Conservation (phyloP, 2,329 filamentous ascomycete genomes). For the Dothiorella sarmentorum region DNA sequence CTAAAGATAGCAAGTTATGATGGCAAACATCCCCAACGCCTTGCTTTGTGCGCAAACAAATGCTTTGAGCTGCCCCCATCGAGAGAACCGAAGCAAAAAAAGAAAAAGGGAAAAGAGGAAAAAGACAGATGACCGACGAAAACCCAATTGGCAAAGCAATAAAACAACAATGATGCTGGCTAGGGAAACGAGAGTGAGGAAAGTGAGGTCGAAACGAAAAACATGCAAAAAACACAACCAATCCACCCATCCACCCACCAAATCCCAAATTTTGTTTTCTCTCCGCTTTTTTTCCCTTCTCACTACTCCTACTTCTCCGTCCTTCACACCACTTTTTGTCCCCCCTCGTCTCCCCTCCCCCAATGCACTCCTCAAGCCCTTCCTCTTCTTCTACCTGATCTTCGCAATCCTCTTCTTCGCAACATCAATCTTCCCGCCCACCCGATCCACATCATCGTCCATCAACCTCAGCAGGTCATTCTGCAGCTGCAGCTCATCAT, state of each 20-base stretch:
- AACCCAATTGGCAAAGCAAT: too few species aligned
- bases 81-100: background rate
- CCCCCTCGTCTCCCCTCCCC: background rate
- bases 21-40: too few species aligned
- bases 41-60: too few species aligned
- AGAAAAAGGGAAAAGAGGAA: background rate
- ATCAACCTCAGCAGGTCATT: conserved; percentile 66
- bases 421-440: conserved; percentile 66
- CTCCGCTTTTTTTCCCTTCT: background rate
- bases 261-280: background rate
- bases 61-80: too few species aligned
- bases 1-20: too few species aligned
- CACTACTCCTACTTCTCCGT: background rate
- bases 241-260: background rate
- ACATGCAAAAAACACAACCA: background rate
- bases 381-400: too few species aligned
- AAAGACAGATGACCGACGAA: background rate
- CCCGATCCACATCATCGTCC: conserved; percentile 62
- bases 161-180: too few species aligned
- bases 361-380: too few species aligned
- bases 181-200: background rate
- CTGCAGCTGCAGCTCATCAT: conserved; percentile 69
- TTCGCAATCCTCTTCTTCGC: conserved; percentile 70
- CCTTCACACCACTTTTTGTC: too few species aligned
- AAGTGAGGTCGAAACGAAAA: background rate